A percentile compares a stretch with the other conserved stretches of the same genome.
phyloP scores from a whole-genome alignment of 1,284 basidiomycete genomes.

The Trichosporon inkin region DNA sequence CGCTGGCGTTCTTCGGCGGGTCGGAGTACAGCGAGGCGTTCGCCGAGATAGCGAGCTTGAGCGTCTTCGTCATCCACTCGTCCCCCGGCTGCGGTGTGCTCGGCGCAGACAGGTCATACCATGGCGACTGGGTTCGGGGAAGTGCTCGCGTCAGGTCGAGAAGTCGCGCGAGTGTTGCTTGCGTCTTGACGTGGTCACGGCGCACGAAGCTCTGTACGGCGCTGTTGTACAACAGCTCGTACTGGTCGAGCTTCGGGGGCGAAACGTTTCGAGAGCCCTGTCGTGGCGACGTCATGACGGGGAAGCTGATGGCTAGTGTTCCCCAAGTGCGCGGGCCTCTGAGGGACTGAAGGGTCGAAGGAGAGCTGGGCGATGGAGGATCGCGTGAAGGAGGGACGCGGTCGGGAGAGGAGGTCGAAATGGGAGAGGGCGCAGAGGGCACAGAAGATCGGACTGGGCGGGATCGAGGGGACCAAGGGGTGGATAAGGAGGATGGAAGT shows the following conservation, averaged over 20 bases:
- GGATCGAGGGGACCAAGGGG: constrained; percentile 14
- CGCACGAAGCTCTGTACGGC: constrained; percentile 48
- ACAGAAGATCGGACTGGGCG: constrained; percentile 10
- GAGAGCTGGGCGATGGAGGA: neutral
- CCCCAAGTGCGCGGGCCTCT: constrained; percentile 19
- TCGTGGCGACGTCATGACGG: constrained; percentile 20
- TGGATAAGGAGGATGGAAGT: neutral
- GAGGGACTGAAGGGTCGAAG: neutral
- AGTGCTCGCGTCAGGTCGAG: constrained; percentile 23
- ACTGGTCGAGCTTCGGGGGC: constrained; percentile 16
- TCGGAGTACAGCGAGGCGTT: constrained; percentile 40
- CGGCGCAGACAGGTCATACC: constrained; percentile 22
- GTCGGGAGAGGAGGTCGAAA: neutral
- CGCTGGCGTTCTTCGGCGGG: constrained; percentile 26
- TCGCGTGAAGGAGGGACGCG: neutral
- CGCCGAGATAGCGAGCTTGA: constrained; percentile 41
- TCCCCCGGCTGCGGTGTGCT: constrained; percentile 10
- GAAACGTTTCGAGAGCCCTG: constrained; percentile 6
- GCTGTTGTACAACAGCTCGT: constrained; percentile 43
- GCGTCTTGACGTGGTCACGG: constrained; percentile 43
- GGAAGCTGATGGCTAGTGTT: constrained; percentile 14
- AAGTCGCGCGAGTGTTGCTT: constrained; percentile 32
- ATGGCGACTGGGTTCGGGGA: constrained; percentile 12
- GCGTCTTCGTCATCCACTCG: constrained; percentile 41
- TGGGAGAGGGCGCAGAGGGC: neutral